Base-by-base conservation (phyloP, 768 basidiomycete species). In the Mycena rosella region DNA sequence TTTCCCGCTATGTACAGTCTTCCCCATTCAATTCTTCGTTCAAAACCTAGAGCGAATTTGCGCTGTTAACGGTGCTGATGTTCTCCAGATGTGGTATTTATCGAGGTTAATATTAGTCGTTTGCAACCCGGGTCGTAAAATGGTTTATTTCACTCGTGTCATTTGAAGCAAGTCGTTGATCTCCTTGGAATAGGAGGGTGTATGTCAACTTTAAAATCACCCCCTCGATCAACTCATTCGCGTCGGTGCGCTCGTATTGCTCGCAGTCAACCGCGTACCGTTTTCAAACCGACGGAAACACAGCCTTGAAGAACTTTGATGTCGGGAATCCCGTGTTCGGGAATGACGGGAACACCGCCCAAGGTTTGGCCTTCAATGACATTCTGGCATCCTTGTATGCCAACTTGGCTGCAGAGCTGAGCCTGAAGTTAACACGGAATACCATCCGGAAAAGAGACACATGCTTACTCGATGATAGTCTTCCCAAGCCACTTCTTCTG, bases 401-500 rank as follows among this genome's bases (percentile, higher is more conserved):
- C 26, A 99, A 81, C 78, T 95, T 94, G 48, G 93, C 92, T 34
- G 92, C 88, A 49, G 97, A 97, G 75, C 95, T 96, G 40, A 22
- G 13, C 8, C 17, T 75, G 17, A 53, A 51, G 60, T 66, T 26
- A 67, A 63, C 67, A 65, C 47, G 17, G 62, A 61, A 26, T 55
- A 30, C 15, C 6, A 26, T 29, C 54, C 18, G 45, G 11, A 1
- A 27, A 29, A n/a, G n/a, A n/a, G n/a, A 53, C 20, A 26, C 49
- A 22, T 29, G 79, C 86, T 71, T 74, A 95, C 94, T 91, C 94
- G 79, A 99, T 90, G 69, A 99, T 87, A 2, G 95, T 95, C 82
- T 93, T 95, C 49, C 93, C 95, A 74, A 97, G 96, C 92, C 94
- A 96, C 76, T 94, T 97, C 73, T 92, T 91, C 64, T 94, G 59